Percentiles rank a stretch among this genome's conserved stretches.
These are phyloP conservation scores for Xerocomus minutiporus DNA, from an alignment of 1,284 basidiomycete species.

Conservation along the genomic window DNA sequence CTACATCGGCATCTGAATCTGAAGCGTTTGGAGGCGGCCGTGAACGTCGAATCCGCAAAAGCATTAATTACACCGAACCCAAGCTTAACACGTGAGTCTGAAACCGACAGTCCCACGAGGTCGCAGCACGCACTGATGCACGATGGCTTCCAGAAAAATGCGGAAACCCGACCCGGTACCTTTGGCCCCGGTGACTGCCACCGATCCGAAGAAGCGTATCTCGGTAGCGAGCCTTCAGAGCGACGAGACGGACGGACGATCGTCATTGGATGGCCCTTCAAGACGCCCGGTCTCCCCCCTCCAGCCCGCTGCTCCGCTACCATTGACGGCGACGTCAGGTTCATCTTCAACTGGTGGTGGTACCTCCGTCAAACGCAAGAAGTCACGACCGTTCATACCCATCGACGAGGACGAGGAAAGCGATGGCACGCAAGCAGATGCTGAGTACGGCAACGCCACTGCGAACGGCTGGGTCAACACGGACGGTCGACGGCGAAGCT, in stretches of 20 bases:
- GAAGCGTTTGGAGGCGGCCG: conserved; percentile 44
- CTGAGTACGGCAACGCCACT: conserved; percentile 48
- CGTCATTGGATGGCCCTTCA: conserved; percentile 24
- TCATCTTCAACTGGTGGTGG: conserved; percentile 26
- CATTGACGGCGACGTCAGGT: conserved; percentile 31
- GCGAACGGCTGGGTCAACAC: conserved; percentile 48
- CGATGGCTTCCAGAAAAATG: conserved; percentile 66
- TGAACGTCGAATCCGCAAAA: conserved; percentile 70
- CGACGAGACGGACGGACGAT: conserved; percentile 28
- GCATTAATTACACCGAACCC: conserved; percentile 85
- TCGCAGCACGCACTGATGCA: conserved; percentile 10
- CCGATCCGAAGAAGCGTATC: conserved; percentile 29
- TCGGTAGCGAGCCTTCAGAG: conserved; percentile 27
- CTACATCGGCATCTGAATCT: conserved; percentile 34
- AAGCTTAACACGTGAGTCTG: conserved; percentile 79
- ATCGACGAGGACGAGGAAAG: conserved; percentile 51
- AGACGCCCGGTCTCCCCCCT: conserved; percentile 23
- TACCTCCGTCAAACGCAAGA: conserved; percentile 46
- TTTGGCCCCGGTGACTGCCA: conserved; percentile 28
- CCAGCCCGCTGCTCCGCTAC: conserved; percentile 22
- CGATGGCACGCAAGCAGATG: conserved; percentile 63
- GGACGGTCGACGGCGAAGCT: conserved; percentile 51
- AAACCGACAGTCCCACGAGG: conserved; percentile 1
- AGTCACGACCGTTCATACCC: conserved; percentile 43
- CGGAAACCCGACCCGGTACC: conserved; percentile 70